Evolutionary conservation across 2,329 filamentous ascomycete species (phyloP).

Genomic region (Colletotrichum siamense): DNA sequence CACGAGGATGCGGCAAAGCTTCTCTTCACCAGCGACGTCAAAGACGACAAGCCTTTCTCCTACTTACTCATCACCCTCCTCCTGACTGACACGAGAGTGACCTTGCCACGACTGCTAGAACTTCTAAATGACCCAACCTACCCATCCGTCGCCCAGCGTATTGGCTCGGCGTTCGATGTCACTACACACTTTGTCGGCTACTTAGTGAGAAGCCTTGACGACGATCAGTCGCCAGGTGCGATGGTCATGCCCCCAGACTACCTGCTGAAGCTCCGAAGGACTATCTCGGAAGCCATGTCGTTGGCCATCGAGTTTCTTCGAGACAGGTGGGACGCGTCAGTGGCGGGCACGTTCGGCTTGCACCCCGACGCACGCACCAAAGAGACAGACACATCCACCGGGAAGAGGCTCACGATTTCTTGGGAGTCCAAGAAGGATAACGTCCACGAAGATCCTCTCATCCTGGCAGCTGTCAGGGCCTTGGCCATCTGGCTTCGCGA

Average conservation of each 20-base stretch:
- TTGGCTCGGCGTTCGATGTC: constrained; percentile 68
- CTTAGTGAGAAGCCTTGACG: constrained; percentile 60
- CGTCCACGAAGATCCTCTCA: constrained; percentile 59
- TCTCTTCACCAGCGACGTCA: constrained; percentile 55
- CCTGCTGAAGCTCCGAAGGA: constrained; percentile 65
- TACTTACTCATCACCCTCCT: constrained; percentile 70
- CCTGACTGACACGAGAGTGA: constrained; percentile 69
- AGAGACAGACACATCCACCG: constrained; percentile 47
- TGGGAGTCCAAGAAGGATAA: constrained; percentile 63
- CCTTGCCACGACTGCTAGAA: constrained; percentile 63
- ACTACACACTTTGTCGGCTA: constrained; percentile 65
- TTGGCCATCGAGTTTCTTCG: constrained; percentile 69
- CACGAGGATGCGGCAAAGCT: constrained; percentile 49
- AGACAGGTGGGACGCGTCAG: constrained; percentile 72
- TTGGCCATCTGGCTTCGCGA: constrained; percentile 73
- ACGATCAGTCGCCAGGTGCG: constrained; percentile 38
- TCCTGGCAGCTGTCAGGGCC: constrained; percentile 62
- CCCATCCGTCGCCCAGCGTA: constrained; percentile 51
- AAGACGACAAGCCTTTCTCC: constrained; percentile 58
- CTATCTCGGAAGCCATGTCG: constrained; percentile 68
- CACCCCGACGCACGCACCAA: constrained; percentile 60
- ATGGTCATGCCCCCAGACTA: constrained; percentile 61
- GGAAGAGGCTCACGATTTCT: constrained; percentile 53
- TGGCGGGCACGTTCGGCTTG: constrained; percentile 66
- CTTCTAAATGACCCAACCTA: constrained; percentile 64